Base-by-base conservation (phyloP, 495 filamentous ascomycete species). In the Astrothelium subdiscretum region DNA sequence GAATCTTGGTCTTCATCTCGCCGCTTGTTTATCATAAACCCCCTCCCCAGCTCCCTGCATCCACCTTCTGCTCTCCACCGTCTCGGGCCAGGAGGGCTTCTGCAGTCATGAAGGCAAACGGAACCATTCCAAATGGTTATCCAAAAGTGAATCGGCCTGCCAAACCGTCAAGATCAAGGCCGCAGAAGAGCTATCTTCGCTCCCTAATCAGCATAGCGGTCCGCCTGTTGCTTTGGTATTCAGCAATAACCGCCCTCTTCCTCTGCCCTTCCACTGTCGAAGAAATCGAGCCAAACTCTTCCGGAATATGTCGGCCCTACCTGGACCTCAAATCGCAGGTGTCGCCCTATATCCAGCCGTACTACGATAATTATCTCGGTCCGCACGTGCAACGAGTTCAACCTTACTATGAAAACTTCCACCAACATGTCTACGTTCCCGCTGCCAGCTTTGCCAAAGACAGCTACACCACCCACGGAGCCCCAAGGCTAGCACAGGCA, bases 271-370 rank as follows among this genome's bases (percentile, higher is more conserved):
- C 86, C 24, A 80, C 80, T 15, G 74, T 84, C 58, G 79, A 84
- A 22, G 81, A 82, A 2, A 77, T 92, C 68, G 85, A 80, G 54
- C 81, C 87, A 29, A 72, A 78, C 26, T 91, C 91, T 12, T 90
- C 92, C 2, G 78, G 74, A 58, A 83, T 97, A 32, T 99, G 95
- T 79, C 87, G 86, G 69, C 88, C 89, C 3, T 95, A 92, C 70
- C 81, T 96, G 59, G 78, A 85, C 57, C 75, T 83, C 59, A 85
- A 85, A 62, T 81, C 86, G 2, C 79, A 86, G 42, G 75, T 90
- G 54, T 74, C 81, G 31, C 94, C 95, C 8, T 85, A 94, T 70
- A 66, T 95, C 35, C 78, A 84, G 52, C 95, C 95, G 26, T 97
- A 96, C 75, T 97, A 96, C 71, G 77, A 92, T 63, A 69, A 79